Evolutionary conservation across 2,329 filamentous ascomycete genomes (phyloP).

Genomic region (Bipolaris zeicola): DNA sequence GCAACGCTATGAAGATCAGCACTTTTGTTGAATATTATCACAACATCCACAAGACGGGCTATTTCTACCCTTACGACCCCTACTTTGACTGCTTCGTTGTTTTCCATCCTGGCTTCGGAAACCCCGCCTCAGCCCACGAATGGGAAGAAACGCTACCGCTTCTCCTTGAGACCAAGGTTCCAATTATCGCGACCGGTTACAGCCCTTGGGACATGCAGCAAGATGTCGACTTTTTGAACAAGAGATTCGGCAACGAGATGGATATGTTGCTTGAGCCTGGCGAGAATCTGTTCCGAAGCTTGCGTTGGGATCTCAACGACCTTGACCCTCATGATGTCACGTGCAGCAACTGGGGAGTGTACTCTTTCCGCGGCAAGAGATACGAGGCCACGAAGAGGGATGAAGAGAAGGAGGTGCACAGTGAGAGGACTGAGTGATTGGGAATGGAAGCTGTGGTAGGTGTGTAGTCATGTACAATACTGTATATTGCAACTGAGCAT

Average conservation of each 20-base stretch:
- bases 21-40: slow-evolving; percentile 99
- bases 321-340: slow-evolving; percentile 91
- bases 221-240: slow-evolving; percentile 86
- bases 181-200: slow-evolving; percentile 93
- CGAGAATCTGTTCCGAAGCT: slow-evolving; percentile 90
- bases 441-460: neutral
- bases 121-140: slow-evolving; percentile 90
- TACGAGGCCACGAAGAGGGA: slow-evolving; percentile 71
- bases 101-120: slow-evolving; percentile 95
- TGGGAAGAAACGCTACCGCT: slow-evolving; percentile 91
- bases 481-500: neutral
- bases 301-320: slow-evolving; percentile 97
- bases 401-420: slow-evolving; percentile 41
- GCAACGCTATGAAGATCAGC: slow-evolving; percentile 90
- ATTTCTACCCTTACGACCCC: slow-evolving; percentile 93
- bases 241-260: slow-evolving; percentile 86
- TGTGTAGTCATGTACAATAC: slow-evolving; percentile 9
- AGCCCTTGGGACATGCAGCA: slow-evolving; percentile 94
- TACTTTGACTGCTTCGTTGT: slow-evolving; percentile 98
- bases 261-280: slow-evolving; percentile 90
- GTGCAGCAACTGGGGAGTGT: slow-evolving; percentile 95
- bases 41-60: slow-evolving; percentile 86
- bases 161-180: slow-evolving; percentile 92
- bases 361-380: slow-evolving; percentile 97
- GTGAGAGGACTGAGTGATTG: slow-evolving; percentile 38